These are phyloP conservation scores for Leccinellum luteum DNA, from an alignment of 768 basidiomycete genomes.

Conservation along the genomic window DNA sequence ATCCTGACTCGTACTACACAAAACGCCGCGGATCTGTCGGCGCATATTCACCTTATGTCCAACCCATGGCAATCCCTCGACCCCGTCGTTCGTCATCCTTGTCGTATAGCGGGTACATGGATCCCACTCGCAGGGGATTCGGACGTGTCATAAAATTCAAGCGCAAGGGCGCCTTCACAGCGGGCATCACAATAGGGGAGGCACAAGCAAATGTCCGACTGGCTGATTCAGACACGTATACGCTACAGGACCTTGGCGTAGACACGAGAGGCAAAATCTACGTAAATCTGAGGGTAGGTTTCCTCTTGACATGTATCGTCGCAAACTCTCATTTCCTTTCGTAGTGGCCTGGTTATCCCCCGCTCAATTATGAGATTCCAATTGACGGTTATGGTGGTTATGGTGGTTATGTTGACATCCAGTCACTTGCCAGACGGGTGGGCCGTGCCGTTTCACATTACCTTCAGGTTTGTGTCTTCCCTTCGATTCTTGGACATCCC, in stretches of 20 bases:
- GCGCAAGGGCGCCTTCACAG: constrained; percentile 62
- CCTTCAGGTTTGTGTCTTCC: constrained; percentile 50
- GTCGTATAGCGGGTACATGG: constrained; percentile 38
- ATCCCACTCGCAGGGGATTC: constrained; percentile 48
- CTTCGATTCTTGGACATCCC: constrained; percentile 3
- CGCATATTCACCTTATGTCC: constrained; percentile 23
- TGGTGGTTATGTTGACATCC: constrained; percentile 60
- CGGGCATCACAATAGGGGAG: constrained; percentile 66
- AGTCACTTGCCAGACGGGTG: constrained; percentile 65
- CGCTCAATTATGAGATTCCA: constrained; percentile 74
- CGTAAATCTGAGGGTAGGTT: constrained; percentile 58
- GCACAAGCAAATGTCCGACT: constrained; percentile 63
- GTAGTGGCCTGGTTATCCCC: constrained; percentile 69
- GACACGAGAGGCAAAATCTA: constrained; percentile 57
- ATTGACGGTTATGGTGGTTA: constrained; percentile 66
- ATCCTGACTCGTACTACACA: constrained; percentile 50
- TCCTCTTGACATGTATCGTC: not conserved
- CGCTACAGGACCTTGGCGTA: constrained; percentile 62
- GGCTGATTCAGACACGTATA: constrained; percentile 61
- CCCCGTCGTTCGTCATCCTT: constrained; percentile 40
- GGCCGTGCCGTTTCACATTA: constrained; percentile 73
- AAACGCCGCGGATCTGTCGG: constrained; percentile 20
- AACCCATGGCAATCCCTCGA: constrained; percentile 21
- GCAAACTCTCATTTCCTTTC: not conserved
- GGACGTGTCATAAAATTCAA: constrained; percentile 66